Conservation (phyloP, 176 grass and related monocot genomes). For the Urochloa ruziziensis region DNA sequence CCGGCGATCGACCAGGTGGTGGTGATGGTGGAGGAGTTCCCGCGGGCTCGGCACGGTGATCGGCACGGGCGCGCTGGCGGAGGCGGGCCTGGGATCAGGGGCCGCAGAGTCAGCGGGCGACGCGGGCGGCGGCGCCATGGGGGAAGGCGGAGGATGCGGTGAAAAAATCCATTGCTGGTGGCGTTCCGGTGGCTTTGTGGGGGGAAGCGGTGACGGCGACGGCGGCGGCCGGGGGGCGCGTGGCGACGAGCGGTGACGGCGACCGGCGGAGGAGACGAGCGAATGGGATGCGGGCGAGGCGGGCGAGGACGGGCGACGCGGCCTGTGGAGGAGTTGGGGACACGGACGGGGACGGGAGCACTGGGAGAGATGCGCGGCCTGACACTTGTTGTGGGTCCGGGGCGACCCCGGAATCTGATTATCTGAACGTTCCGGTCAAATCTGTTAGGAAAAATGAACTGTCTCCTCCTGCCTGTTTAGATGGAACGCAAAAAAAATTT, state of each 20-base stretch:
- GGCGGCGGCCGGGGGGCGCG: not conserved
- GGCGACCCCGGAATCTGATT: no score
- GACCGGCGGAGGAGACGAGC: not conserved
- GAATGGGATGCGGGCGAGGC: not conserved
- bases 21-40: not conserved
- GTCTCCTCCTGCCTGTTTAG: no score
- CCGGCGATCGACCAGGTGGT: slow-evolving; percentile 38
- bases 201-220: slow-evolving; percentile 7
- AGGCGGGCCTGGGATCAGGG: not conserved
- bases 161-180: slow-evolving; percentile 9
- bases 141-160: not conserved
- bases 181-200: not conserved
- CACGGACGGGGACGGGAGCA: not conserved
- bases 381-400: slow-evolving; percentile 27
- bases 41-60: slow-evolving; percentile 16
- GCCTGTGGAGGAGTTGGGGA: not conserved
- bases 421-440: no score
- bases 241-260: slow-evolving; percentile 19
- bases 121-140: slow-evolving; percentile 21
- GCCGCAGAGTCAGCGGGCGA: not conserved
- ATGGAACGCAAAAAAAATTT: no score
- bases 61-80: not conserved
- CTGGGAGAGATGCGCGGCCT: not conserved
- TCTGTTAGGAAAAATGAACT: no score
- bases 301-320: not conserved